Conservation (phyloP, 805 yeast genomes). For the Yarrowia osloensis region DNA sequence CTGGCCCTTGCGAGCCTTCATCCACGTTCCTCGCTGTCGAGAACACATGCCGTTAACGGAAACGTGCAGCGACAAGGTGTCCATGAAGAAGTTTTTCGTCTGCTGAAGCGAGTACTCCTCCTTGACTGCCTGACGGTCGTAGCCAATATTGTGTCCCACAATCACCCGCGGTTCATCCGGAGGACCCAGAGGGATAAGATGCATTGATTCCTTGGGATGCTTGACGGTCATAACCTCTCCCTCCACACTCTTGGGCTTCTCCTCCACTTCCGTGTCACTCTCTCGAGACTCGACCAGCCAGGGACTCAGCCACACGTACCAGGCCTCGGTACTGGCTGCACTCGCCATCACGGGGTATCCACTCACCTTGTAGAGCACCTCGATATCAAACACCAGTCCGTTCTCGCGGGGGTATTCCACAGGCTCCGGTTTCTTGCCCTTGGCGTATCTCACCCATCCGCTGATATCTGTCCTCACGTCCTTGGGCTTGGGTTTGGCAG, state of each 20-base stretch:
- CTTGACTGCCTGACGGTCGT: conserved; percentile 79
- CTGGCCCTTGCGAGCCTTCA: conserved; percentile 43
- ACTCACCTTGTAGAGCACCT: conserved; percentile 74
- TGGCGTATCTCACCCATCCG: conserved; percentile 82
- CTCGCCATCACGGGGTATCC: conserved; percentile 78
- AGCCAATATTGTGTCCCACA: conserved; percentile 88
- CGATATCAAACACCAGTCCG: conserved; percentile 84
- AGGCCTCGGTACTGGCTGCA: conserved; percentile 72
- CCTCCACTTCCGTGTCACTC: background rate
- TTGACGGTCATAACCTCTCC: conserved; percentile 39
- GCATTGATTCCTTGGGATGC: conserved; percentile 47
- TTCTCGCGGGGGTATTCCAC: conserved; percentile 74
- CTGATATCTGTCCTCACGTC: conserved; percentile 44
- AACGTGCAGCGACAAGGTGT: conserved; percentile 90
- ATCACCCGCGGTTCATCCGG: conserved; percentile 55
- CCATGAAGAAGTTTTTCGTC: conserved; percentile 77
- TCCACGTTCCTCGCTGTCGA: conserved; percentile 80
- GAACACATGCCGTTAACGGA: conserved; percentile 93
- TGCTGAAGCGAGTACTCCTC: conserved; percentile 77
- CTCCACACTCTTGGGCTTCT: background rate
- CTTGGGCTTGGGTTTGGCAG: conserved; percentile 56
- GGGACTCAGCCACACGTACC: conserved; percentile 97
- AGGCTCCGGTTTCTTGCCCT: conserved; percentile 52
- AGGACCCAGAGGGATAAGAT: conserved; percentile 71
- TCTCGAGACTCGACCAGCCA: conserved; percentile 39